Evolutionary conservation across 495 filamentous ascomycete genomes (phyloP).

Genomic region (Xylaria castorea): DNA sequence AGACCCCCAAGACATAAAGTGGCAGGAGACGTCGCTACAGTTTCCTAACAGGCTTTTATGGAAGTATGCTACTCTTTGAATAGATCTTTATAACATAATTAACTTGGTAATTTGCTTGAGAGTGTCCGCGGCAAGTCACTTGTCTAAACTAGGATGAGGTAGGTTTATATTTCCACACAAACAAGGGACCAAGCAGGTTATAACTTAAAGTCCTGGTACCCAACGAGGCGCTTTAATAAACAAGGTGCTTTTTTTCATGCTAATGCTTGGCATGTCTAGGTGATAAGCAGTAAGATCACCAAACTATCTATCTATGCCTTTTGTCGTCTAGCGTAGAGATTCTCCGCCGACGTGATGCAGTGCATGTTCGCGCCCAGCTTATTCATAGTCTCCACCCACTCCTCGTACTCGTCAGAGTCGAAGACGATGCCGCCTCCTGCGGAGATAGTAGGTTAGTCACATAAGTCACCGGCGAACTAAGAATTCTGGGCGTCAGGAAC

Average conservation of each 20-base stretch:
- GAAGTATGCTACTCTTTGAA: not conserved
- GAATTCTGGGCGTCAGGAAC: not conserved
- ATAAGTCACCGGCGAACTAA: too few species aligned
- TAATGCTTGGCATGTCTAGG: not conserved
- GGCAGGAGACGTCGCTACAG: not conserved
- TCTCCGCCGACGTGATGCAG: constrained; percentile 84
- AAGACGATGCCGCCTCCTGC: constrained; percentile 95
- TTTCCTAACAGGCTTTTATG: not conserved
- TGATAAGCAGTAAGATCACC: not conserved
- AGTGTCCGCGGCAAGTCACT: not conserved
- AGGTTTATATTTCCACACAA: not conserved
- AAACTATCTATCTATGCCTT: constrained; percentile 20
- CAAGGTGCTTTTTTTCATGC: not conserved
- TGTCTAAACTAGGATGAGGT: not conserved
- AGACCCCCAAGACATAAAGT: not conserved
- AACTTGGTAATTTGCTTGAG: not conserved
- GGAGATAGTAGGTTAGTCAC: not conserved
- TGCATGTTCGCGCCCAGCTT: constrained; percentile 89
- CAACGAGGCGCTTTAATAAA: not conserved
- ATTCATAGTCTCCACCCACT: constrained; percentile 97
- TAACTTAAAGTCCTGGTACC: not conserved
- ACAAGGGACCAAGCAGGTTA: not conserved
- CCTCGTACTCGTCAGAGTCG: constrained; percentile 91
- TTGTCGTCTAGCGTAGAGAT: constrained; percentile 62
- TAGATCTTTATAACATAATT: not conserved